Percentiles rank a stretch among this genome's conserved stretches.
phyloP scores from a whole-genome alignment of 495 filamentous ascomycete species.

The Penicillium verhagenii region DNA sequence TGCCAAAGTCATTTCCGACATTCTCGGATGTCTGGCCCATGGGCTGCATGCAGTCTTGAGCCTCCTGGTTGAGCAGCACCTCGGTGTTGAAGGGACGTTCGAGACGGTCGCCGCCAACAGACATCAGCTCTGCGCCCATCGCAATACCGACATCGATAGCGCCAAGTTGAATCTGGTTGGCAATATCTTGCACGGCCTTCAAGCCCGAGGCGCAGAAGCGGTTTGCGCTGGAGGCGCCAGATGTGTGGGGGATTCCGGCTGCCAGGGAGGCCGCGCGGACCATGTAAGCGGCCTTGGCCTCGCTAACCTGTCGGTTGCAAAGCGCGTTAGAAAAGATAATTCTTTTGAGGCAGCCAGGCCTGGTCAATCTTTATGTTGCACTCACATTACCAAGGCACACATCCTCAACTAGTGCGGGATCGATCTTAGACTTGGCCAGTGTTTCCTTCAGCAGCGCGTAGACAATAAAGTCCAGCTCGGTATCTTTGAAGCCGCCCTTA shows the following conservation, averaged over 20 bases:
- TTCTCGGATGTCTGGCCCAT: conserved; percentile 99
- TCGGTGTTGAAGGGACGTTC: conserved; percentile 73
- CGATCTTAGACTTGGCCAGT: conserved; percentile 68
- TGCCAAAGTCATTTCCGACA: conserved; percentile 85
- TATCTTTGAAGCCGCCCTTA: conserved; percentile 94
- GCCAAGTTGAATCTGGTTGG: conserved; percentile 77
- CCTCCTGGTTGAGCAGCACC: conserved; percentile 73
- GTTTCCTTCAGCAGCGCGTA: conserved; percentile 78
- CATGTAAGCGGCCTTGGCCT: conserved; percentile 86
- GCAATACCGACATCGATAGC: conserved; percentile 86
- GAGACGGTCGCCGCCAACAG: conserved; percentile 62
- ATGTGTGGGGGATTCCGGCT: conserved; percentile 91
- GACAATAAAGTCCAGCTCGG: conserved; percentile 80
- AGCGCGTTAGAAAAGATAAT: neutral
- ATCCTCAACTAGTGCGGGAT: conserved; percentile 84
- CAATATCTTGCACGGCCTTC: conserved; percentile 91
- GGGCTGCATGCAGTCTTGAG: conserved; percentile 81
- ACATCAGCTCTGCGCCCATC: conserved; percentile 87
- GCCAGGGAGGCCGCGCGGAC: conserved; percentile 83
- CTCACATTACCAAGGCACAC: conserved; percentile 89
- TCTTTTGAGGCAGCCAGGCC: neutral
- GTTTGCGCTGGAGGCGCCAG: conserved; percentile 77
- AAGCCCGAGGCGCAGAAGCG: conserved; percentile 97
- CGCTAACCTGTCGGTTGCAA: conserved; percentile 69
- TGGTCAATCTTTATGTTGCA: neutral